Percentiles rank a stretch among this genome's conserved stretches.
Conservation (phyloP, 345 rosid genomes). For the Luvunga scandens region DNA sequence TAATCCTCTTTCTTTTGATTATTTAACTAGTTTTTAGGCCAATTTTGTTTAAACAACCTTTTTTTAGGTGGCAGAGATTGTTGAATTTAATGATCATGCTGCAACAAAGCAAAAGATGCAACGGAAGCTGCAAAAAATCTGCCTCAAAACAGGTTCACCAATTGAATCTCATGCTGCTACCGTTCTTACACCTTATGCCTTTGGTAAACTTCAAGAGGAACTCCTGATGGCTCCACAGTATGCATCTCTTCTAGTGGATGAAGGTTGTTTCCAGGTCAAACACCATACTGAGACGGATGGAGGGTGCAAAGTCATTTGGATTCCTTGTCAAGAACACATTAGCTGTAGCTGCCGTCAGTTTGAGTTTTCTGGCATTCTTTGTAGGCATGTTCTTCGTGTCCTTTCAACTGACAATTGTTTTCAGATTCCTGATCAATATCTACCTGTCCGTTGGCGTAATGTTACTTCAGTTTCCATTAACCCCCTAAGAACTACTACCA, state of each 20-base stretch:
- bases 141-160: constrained; percentile 59
- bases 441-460: constrained; percentile 42
- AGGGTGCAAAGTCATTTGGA: constrained; percentile 52
- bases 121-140: constrained; percentile 32
- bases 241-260: constrained; percentile 51
- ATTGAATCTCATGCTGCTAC: constrained; percentile 60
- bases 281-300: constrained; percentile 48
- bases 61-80: constrained; percentile 45
- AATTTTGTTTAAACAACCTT: constrained; percentile 1
- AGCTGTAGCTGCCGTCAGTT: constrained; percentile 55
- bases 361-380: constrained; percentile 59
- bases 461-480: constrained; percentile 16
- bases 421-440: constrained; percentile 53
- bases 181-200: constrained; percentile 57
- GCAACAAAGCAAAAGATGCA: constrained; percentile 42
- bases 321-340: constrained; percentile 46
- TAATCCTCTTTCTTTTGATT: constrained; percentile 1
- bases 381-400: constrained; percentile 58
- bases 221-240: constrained; percentile 59
- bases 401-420: constrained; percentile 59
- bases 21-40: not conserved
- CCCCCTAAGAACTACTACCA: constrained; percentile 14
- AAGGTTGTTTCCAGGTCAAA: constrained; percentile 47
- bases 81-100: constrained; percentile 29
- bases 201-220: constrained; percentile 56